These are phyloP conservation scores for Linaria vulgaris DNA, from an alignment of 257 asterid species.

Conservation along the genomic window DNA sequence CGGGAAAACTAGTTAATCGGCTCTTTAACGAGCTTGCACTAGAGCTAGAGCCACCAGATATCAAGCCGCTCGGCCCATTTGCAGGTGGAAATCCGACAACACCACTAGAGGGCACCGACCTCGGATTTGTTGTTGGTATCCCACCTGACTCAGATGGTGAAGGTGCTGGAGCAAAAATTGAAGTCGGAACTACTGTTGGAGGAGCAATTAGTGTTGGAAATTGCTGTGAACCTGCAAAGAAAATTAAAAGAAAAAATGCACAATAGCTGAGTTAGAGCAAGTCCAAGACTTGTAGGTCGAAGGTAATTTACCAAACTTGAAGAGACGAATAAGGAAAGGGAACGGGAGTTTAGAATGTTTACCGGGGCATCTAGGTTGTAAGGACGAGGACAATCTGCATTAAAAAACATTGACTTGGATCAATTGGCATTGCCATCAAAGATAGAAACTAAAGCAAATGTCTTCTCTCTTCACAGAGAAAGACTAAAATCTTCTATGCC, in stretches of 20 bases:
- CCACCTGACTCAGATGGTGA: constrained; percentile 76
- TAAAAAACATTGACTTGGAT: constrained; percentile 19
- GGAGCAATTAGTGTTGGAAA: constrained; percentile 73
- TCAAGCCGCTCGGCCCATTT: constrained; percentile 68
- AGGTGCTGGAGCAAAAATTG: constrained; percentile 75
- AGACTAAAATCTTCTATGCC: neutral
- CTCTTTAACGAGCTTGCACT: constrained; percentile 44
- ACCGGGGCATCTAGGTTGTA: constrained; percentile 99
- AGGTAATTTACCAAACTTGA: neutral
- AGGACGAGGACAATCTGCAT: constrained; percentile 67
- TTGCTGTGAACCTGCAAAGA: constrained; percentile 67
- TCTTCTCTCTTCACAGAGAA: neutral
- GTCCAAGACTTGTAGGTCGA: neutral
- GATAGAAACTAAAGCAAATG: neutral
- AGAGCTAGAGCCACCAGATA: constrained; percentile 45
- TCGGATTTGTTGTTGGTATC: constrained; percentile 48
- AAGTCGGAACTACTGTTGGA: constrained; percentile 58
- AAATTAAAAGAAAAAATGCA: neutral
- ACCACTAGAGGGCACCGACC: constrained; percentile 59
- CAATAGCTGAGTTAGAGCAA: neutral
- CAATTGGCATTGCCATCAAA: constrained; percentile 1
- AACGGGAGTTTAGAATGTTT: constrained; percentile 20
- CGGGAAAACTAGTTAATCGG: constrained; percentile 36
- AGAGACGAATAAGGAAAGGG: too few species aligned
- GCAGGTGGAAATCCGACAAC: constrained; percentile 67